These are phyloP conservation scores for Ascochyta viciae-villosae DNA, from an alignment of 2,329 filamentous ascomycete species.

Conservation along the genomic window DNA sequence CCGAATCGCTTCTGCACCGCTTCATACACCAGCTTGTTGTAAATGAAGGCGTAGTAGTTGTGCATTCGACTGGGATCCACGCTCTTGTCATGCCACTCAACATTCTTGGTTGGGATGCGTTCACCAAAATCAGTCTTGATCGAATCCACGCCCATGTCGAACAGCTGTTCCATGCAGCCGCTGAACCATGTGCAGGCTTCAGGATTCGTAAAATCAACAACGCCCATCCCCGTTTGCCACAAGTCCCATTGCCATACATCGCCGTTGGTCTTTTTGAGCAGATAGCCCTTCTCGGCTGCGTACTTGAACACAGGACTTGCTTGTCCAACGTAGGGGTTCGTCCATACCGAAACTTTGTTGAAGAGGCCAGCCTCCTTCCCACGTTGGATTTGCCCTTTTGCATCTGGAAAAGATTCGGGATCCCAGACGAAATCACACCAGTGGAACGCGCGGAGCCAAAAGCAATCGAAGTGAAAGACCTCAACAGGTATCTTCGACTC, in stretches of 20 bases:
- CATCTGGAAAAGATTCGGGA: conserved; percentile 71
- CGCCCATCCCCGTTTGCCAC: conserved; percentile 79
- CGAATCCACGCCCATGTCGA: conserved; percentile 72
- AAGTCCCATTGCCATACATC: conserved; percentile 79
- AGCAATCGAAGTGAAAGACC: conserved; percentile 79
- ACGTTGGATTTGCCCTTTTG: conserved; percentile 67
- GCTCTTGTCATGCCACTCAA: conserved; percentile 68
- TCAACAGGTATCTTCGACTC: conserved; percentile 69
- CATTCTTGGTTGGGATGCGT: conserved; percentile 70
- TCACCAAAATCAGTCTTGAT: conserved; percentile 82
- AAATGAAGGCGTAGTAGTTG: conserved; percentile 78
- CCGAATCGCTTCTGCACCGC: conserved; percentile 64
- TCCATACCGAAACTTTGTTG: conserved; percentile 75
- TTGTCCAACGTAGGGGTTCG: conserved; percentile 77
- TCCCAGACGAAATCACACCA: conserved; percentile 81
- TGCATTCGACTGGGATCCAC: conserved; percentile 73
- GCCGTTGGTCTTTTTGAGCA: conserved; percentile 72
- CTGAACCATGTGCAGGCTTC: conserved; percentile 71
- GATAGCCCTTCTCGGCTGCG: conserved; percentile 70
- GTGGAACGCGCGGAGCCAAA: conserved; percentile 78
- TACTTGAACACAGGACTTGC: conserved; percentile 70
- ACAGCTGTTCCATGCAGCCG: conserved; percentile 66
- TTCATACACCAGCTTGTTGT: conserved; percentile 74
- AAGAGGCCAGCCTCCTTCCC: conserved; percentile 67
- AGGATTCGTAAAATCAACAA: conserved; percentile 78